phyloP scores from a whole-genome alignment of 805 yeast species.

The Candida berthetii region DNA sequence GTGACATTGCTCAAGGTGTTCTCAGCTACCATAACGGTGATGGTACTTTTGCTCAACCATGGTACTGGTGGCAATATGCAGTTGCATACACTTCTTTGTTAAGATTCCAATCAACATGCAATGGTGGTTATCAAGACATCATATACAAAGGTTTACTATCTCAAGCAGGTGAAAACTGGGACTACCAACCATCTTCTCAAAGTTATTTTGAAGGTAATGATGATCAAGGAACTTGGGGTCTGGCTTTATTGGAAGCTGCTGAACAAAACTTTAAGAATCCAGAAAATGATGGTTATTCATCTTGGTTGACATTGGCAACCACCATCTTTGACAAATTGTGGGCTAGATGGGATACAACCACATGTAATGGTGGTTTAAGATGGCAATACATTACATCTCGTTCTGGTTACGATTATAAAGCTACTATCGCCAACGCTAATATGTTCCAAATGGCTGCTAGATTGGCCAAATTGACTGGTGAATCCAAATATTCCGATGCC shows the following conservation, averaged over 20 bases:
- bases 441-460: slow-evolving; percentile 59
- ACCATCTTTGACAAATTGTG: slow-evolving; percentile 53
- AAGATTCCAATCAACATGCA: slow-evolving; percentile 68
- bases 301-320: slow-evolving; percentile 52
- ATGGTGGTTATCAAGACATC: slow-evolving; percentile 49
- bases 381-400: slow-evolving; percentile 65
- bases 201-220: slow-evolving; percentile 60
- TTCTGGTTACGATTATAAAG: slow-evolving; percentile 58
- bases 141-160: slow-evolving; percentile 46
- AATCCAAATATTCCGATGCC: slow-evolving; percentile 41
- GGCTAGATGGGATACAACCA: slow-evolving; percentile 48
- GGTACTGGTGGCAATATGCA: slow-evolving; percentile 90
- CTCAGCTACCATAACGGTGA: slow-evolving; percentile 62
- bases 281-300: slow-evolving; percentile 26
- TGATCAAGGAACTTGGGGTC: slow-evolving; percentile 69
- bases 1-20: slow-evolving; percentile 52
- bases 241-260: slow-evolving; percentile 56
- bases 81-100: slow-evolving; percentile 65
- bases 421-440: slow-evolving; percentile 60
- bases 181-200: slow-evolving; percentile 54
- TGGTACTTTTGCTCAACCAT: slow-evolving; percentile 65
- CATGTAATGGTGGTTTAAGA: slow-evolving; percentile 61
- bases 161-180: slow-evolving; percentile 37
- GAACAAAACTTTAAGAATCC: slow-evolving; percentile 52
- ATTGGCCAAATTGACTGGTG: slow-evolving; percentile 51